Percentiles rank a stretch among this genome's conserved stretches.
Conservation (phyloP, 108 stramenopile species). For the Skeletonema potamos region DNA sequence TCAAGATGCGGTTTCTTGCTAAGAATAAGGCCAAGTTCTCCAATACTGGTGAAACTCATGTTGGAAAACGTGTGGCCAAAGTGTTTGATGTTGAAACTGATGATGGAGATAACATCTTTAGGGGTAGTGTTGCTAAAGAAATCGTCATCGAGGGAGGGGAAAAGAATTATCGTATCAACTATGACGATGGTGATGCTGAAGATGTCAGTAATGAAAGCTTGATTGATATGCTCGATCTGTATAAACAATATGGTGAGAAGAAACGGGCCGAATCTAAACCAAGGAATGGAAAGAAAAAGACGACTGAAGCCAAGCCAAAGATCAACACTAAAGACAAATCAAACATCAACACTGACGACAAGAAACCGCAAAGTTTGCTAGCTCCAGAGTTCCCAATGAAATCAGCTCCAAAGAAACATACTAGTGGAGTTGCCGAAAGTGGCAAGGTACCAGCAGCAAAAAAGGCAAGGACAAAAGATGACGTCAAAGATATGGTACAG, state of each 20-base stretch:
- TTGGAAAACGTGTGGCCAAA: slow-evolving; percentile 65
- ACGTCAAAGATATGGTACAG: slow-evolving; percentile 19
- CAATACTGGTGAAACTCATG: slow-evolving; percentile 1
- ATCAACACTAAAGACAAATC: not conserved
- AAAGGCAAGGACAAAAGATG: slow-evolving; percentile 9
- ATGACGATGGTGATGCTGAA: slow-evolving; percentile 76
- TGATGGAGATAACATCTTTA: slow-evolving; percentile 53
- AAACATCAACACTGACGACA: not conserved
- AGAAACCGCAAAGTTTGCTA: too few species aligned
- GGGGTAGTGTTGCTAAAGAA: slow-evolving; percentile 45
- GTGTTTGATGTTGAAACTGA: slow-evolving; percentile 39
- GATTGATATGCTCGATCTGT: slow-evolving; percentile 45
- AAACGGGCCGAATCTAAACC: slow-evolving; percentile 1
- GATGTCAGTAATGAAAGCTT: slow-evolving; percentile 46
- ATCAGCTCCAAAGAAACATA: not conserved
- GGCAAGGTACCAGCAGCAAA: slow-evolving; percentile 13
- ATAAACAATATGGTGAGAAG: slow-evolving; percentile 48
- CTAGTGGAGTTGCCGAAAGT: not conserved
- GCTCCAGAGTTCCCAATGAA: slow-evolving; percentile 2
- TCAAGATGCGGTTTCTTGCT: slow-evolving; percentile 12
- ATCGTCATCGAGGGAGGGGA: slow-evolving; percentile 21
- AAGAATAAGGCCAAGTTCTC: slow-evolving; percentile 25
- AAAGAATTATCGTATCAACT: slow-evolving; percentile 45
- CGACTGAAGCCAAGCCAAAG: not conserved
- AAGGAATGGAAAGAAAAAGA: slow-evolving; percentile 13